Evolutionary conservation across 1,139 yeast species (phyloP), one percentile per base, ranked within the genome.

Genomic region (Suhomyces terraborum): DNA sequence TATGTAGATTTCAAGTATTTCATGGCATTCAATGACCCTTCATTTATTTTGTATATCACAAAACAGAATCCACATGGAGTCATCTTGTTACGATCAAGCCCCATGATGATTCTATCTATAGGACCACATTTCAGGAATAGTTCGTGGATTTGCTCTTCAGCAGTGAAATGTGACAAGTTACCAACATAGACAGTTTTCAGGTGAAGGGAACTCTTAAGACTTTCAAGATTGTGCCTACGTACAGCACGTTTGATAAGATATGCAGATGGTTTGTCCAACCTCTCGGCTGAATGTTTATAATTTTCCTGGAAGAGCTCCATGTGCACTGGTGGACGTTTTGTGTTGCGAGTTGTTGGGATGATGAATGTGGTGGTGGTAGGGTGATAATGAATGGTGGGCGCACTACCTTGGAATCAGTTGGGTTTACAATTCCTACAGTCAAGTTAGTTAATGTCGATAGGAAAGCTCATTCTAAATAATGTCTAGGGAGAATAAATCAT

Each of bases 31-130:
- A 88, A 68, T 0, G 96, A 88, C 37, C 87, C 89, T 35, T 74
- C 73, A 41, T 82, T 82, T 9, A 71, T 64, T 41, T 75, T 75
- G 60, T 82, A 93, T 34, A 88, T 84, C 24, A 91, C 89, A 62
- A 91, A 91, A 58, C 97, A 89, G 64, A 93, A 93, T 23, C 98
- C 98, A 59, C 98, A 89, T 1, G 98, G 98, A 0, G 96, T 88
- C 55, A 83, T 80, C 51, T 85, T 84, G 58, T 83, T 83, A 47
- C 96, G 75, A 58, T 91, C 97, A 38, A 91, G 74, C 0, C 98
- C 98, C 98, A 93, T 91, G 44, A 91, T 81, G 33, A 89, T 86
- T 53, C 85, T 73, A 48, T 80, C 80, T 26, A 91, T 82, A 9
- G 77, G 68, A 1, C 98, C 98, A 58, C 87, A 80, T 54, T 83